Percentiles rank a stretch among this genome's conserved stretches.
These are phyloP conservation scores for Pythium dissimile DNA, from an alignment of 352 stramenopile species.

Conservation along the genomic window DNA sequence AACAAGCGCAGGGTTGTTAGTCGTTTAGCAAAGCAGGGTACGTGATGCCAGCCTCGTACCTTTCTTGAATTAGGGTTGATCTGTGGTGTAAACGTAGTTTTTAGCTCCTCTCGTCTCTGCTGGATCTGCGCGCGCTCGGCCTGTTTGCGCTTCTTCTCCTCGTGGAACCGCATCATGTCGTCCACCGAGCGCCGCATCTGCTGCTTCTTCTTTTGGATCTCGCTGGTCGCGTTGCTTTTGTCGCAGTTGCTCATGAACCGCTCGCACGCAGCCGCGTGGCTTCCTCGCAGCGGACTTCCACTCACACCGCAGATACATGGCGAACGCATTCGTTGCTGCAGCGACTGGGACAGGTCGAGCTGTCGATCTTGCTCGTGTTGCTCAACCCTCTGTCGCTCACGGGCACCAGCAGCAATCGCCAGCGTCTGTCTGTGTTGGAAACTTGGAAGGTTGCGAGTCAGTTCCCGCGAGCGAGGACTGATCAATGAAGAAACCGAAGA, in stretches of 20 bases:
- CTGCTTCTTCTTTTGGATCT: constrained; percentile 47
- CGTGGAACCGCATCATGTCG: constrained; percentile 49
- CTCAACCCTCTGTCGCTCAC: not conserved
- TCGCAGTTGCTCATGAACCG: constrained; percentile 54
- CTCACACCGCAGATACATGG: constrained; percentile 14
- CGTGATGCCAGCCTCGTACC: constrained; percentile 11
- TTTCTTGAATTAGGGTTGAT: constrained; percentile 48
- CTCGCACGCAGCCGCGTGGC: constrained; percentile 33
- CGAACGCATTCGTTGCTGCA: not conserved
- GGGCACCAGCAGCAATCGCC: constrained; percentile 13
- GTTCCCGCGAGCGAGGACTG: constrained; percentile 33
- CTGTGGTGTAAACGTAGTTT: constrained; percentile 45
- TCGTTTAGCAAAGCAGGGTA: not conserved
- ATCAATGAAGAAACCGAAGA: constrained; percentile 26
- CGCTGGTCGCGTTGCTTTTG: constrained; percentile 46
- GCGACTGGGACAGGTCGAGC: not conserved
- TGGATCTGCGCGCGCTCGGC: constrained; percentile 29
- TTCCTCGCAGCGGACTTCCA: not conserved
- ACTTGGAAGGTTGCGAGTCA: constrained; percentile 32
- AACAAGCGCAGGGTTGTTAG: not conserved
- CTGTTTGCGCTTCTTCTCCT: constrained; percentile 39
- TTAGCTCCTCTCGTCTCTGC: constrained; percentile 25
- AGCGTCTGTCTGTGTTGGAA: constrained; percentile 34
- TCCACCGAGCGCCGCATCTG: constrained; percentile 45
- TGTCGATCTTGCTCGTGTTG: not conserved